A percentile compares a stretch with the other conserved stretches of the same genome.
These are phyloP conservation scores for Pseudogymnoascus sp. DNA, from an alignment of 2,329 filamentous ascomycete genomes.

Conservation along the genomic window DNA sequence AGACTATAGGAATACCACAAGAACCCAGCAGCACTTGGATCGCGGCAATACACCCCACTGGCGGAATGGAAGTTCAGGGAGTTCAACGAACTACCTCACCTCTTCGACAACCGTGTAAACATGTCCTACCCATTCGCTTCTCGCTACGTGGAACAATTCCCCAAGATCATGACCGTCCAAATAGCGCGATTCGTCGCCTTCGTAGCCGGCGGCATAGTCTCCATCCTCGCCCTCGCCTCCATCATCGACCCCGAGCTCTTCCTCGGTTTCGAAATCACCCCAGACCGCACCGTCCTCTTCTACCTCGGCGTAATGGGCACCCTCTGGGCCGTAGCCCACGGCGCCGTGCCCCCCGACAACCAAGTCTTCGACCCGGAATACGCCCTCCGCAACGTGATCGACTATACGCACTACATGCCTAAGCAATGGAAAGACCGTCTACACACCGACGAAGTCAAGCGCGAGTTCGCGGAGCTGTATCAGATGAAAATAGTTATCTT, in stretches of 20 bases:
- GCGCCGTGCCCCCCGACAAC: slow-evolving; percentile 80
- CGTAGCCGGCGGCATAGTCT: slow-evolving; percentile 76
- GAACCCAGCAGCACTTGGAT: slow-evolving; percentile 79
- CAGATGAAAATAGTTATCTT: slow-evolving; percentile 91
- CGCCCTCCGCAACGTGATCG: slow-evolving; percentile 79
- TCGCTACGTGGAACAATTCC: slow-evolving; percentile 90
- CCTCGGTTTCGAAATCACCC: slow-evolving; percentile 83
- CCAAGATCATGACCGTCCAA: slow-evolving; percentile 88
- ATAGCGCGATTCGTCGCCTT: slow-evolving; percentile 80
- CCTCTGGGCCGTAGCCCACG: slow-evolving; percentile 76
- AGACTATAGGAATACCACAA: slow-evolving; percentile 78
- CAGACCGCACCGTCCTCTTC: slow-evolving; percentile 81
- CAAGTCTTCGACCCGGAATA: slow-evolving; percentile 87
- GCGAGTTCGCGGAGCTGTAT: slow-evolving; percentile 84
- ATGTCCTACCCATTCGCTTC: slow-evolving; percentile 94
- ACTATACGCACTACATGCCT: slow-evolving; percentile 88
- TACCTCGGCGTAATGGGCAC: slow-evolving; percentile 78
- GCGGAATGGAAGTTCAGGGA: slow-evolving; percentile 98
- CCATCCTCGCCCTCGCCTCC: slow-evolving; percentile 75
- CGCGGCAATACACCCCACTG: slow-evolving; percentile 82
- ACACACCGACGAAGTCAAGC: slow-evolving; percentile 89
- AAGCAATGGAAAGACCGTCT: slow-evolving; percentile 80
- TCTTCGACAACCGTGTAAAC: slow-evolving; percentile 82
- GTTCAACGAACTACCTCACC: slow-evolving; percentile 91
- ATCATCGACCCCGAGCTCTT: slow-evolving; percentile 88